phyloP scores from a whole-genome alignment of 805 yeast genomes.

The Ogataea henricii region DNA sequence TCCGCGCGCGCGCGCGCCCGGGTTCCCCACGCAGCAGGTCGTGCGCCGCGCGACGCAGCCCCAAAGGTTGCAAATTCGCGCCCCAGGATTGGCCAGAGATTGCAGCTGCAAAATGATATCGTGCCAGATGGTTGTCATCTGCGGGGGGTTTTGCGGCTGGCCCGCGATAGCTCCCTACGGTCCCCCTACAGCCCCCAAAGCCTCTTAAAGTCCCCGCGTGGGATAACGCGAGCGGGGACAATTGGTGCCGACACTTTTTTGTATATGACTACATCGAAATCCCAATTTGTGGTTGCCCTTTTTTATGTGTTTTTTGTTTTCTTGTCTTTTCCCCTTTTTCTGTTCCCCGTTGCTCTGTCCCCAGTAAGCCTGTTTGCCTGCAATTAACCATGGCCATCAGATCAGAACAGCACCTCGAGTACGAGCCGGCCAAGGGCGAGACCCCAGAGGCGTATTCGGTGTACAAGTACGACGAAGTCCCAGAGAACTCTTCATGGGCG shows the following conservation, averaged over 20 bases:
- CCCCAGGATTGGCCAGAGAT: conserved; percentile 19
- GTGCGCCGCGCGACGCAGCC: conserved; percentile 3
- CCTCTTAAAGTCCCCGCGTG: no score
- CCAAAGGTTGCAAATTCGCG: conserved; percentile 8
- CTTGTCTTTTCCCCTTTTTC: background rate
- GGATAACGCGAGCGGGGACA: no score
- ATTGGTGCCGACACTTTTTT: background rate
- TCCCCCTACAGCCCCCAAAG: no score
- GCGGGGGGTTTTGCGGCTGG: background rate
- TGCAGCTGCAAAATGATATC: conserved; percentile 1
- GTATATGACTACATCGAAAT: no score
- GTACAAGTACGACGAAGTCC: conserved; percentile 71
- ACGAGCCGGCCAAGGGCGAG: conserved; percentile 23
- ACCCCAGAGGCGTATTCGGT: conserved; percentile 39
- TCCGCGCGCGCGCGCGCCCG: background rate
- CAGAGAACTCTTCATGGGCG: conserved; percentile 90
- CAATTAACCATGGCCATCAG: conserved; percentile 26
- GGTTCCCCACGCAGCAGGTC: background rate
- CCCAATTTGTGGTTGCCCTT: no score
- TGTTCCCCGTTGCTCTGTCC: background rate
- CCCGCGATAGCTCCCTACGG: no score
- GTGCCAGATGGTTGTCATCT: background rate
- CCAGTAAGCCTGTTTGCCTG: background rate
- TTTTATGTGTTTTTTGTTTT: background rate
- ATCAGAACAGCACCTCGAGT: conserved; percentile 33